These are phyloP conservation scores for Ustilago hordei DNA, from an alignment of 1,284 basidiomycete species.

Conservation along the genomic window DNA sequence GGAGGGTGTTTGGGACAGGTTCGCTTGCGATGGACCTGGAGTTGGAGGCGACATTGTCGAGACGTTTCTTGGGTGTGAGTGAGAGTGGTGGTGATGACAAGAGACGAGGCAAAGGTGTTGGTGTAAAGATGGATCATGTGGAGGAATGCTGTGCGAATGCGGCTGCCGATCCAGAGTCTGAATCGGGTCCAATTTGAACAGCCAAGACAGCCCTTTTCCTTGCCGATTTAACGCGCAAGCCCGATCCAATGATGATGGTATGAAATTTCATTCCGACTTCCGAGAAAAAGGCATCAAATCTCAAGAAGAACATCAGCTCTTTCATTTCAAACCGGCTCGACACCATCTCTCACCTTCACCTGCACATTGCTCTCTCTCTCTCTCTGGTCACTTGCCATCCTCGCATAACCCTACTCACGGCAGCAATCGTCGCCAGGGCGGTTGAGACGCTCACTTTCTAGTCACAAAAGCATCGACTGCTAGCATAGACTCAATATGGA, in stretches of 20 bases:
- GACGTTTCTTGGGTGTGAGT: background rate
- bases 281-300: conserved; percentile 18
- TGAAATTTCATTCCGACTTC: conserved; percentile 12
- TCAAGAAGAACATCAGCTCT: conserved; percentile 12
- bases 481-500: conserved; percentile 46
- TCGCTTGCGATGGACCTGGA: conserved; percentile 40
- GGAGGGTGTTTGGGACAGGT: conserved; percentile 49
- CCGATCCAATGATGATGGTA: background rate
- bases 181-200: conserved; percentile 9
- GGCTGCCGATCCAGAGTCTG: conserved; percentile 20
- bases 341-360: background rate
- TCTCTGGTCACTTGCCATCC: background rate
- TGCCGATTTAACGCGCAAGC: background rate
- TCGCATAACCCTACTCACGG: background rate
- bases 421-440: too few relatives aligned
- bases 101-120: background rate
- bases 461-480: background rate
- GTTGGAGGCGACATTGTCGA: background rate
- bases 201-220: background rate
- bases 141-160: conserved; percentile 17
- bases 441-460: background rate
- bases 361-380: background rate
- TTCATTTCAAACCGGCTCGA: background rate
- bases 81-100: conserved; percentile 9
- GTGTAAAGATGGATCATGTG: background rate